Evolutionary conservation across 495 filamentous ascomycete genomes (phyloP).

Genomic region (Podospora conica): DNA sequence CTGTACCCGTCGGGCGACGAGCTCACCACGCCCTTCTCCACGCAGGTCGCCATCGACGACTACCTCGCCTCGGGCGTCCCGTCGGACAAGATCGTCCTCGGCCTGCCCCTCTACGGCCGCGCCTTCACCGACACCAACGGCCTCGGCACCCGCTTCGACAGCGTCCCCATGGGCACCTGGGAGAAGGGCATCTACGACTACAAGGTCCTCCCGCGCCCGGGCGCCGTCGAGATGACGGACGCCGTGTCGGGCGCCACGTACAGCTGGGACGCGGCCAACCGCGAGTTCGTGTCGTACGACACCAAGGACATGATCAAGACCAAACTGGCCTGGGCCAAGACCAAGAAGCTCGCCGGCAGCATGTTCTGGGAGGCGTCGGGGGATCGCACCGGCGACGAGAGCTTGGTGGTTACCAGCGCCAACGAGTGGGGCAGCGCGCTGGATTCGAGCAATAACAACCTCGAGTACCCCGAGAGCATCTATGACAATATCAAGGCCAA

Average conservation of each 20-base stretch:
- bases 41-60: slow-evolving; percentile 56
- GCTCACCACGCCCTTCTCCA: slow-evolving; percentile 58
- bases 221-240: neutral
- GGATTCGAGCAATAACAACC: slow-evolving; percentile 32
- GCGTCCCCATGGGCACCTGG: slow-evolving; percentile 61
- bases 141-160: slow-evolving; percentile 56
- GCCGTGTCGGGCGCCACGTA: slow-evolving; percentile 50
- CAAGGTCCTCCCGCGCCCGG: slow-evolving; percentile 49
- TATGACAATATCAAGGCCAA: slow-evolving; percentile 35
- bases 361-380: slow-evolving; percentile 92
- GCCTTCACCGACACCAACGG: slow-evolving; percentile 67
- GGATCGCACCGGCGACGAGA: slow-evolving; percentile 57
- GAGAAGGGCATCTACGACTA: slow-evolving; percentile 82
- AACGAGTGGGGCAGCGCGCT: slow-evolving; percentile 29
- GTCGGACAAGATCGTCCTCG: slow-evolving; percentile 64
- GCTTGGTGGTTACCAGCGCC: slow-evolving; percentile 54
- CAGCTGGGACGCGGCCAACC: slow-evolving; percentile 54
- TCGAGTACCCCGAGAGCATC: slow-evolving; percentile 37
- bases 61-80: slow-evolving; percentile 62
- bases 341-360: slow-evolving; percentile 60
- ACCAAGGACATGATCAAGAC: slow-evolving; percentile 50
- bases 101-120: slow-evolving; percentile 84
- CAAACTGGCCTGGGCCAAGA: slow-evolving; percentile 63
- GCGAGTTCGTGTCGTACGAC: slow-evolving; percentile 70
- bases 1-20: slow-evolving; percentile 50